Conservation (phyloP, 805 yeast species). For the Wickerhamiella nectarea region DNA sequence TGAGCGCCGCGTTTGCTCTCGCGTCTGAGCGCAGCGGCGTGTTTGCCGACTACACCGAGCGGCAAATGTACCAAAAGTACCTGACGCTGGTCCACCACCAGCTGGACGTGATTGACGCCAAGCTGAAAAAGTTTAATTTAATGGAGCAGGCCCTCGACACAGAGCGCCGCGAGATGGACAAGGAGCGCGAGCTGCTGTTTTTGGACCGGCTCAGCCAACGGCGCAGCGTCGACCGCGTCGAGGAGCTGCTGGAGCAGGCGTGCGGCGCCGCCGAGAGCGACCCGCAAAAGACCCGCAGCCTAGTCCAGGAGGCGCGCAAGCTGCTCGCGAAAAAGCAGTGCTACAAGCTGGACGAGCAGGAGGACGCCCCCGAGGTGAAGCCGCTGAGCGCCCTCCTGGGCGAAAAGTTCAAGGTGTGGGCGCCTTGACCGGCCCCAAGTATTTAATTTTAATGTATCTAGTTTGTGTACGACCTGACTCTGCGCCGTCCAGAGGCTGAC, state of each 20-base stretch:
- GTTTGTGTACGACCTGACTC: no score
- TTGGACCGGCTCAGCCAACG: conserved; percentile 60
- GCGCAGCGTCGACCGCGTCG: conserved; percentile 42
- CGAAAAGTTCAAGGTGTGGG: conserved; percentile 10
- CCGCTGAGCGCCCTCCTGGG: conserved; percentile 10
- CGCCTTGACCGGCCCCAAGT: conserved; percentile 1
- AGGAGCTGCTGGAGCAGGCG: conserved; percentile 39
- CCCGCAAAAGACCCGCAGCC: conserved; percentile 17
- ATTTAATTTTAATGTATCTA: no score
- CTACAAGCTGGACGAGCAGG: conserved; percentile 1
- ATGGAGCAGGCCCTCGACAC: conserved; percentile 45
- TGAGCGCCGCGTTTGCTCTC: conserved; percentile 54
- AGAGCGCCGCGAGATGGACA: conserved; percentile 32
- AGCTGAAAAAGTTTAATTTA: conserved; percentile 48
- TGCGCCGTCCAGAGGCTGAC: no score
- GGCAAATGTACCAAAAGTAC: conserved; percentile 41
- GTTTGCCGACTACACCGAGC: conserved; percentile 18
- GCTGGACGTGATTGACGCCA: conserved; percentile 57
- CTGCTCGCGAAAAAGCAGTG: not conserved
- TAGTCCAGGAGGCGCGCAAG: conserved; percentile 17
- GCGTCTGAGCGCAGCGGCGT: conserved; percentile 31
- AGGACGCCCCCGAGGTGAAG: conserved; percentile 1
- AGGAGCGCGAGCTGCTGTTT: conserved; percentile 33
- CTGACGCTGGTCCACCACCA: conserved; percentile 57
- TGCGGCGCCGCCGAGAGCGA: conserved; percentile 23